Evolutionary conservation across 2,329 filamentous ascomycete species (phyloP), one percentile per base, ranked within the genome.

Genomic region (Alternaria ventricosa): DNA sequence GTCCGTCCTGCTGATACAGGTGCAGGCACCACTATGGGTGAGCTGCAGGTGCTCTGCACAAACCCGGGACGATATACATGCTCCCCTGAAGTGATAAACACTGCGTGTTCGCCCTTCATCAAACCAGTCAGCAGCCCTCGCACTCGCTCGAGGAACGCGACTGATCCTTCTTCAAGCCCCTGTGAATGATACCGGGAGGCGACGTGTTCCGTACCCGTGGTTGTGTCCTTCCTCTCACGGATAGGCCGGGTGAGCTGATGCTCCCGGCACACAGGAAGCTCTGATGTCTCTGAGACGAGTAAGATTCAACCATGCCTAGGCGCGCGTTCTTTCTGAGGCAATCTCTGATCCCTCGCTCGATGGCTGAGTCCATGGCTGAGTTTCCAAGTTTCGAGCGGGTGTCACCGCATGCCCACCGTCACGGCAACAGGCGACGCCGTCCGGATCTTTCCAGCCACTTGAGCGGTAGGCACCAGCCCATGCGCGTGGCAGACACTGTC

Each of bases 1-100:
- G 47, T 30, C 60, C 36, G 60, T 50, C 56, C 50, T 64, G 47
- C 54, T 64, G 33, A 62, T 33, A 20, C 28, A 50, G 45, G 45
- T 62, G 46, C 58, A 55, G 55, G 46, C 47, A 43, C 23, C 27
- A 57, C 41, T 62, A 61, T 58, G 30, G 57, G 50, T 58, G 47
- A 45, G 55, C 30, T 61, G 59, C 59, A 58, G 46, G 54, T 53
- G 60, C 47, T 58, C 55, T 45, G 55, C 44, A 56, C 55, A 33
- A 43, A 33, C 41, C 46, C 51, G 47, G 55, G 30, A 23, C 46
- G 58, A 58, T 36, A 41, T 47, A 47, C 23, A 58, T 51, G 49
- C 20, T 51, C 43, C 47, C 28, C 41, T 62, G 47, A 44, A 44
- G 28, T 59, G 58, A 58, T 45, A 53, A 59, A 43, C 43, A 62